Evolutionary conservation across 139 green algal genomes (phyloP).

Genomic region (Coelastrella sp.): DNA sequence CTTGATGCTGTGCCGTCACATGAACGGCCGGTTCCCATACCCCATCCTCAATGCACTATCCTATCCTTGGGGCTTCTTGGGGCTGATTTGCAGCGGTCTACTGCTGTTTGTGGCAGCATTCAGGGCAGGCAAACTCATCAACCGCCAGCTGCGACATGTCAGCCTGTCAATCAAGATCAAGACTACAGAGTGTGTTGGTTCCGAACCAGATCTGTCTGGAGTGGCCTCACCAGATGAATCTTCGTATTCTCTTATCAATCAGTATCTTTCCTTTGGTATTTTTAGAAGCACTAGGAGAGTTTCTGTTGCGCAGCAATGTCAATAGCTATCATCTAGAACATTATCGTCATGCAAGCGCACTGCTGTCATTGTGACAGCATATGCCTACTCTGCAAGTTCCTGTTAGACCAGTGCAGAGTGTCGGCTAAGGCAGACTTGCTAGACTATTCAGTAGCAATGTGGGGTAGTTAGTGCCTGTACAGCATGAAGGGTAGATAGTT

Average conservation of each 20-base stretch:
- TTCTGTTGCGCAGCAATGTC: not conserved
- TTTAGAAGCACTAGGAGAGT: not conserved
- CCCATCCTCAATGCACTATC: conserved; percentile 78
- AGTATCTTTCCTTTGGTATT: not conserved
- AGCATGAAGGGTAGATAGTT: too few species aligned
- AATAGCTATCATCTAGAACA: too few species aligned
- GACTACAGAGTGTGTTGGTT: not conserved
- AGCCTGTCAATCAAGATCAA: conserved; percentile 32
- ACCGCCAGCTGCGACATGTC: conserved; percentile 19
- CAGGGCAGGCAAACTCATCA: conserved; percentile 48
- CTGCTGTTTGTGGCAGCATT: conserved; percentile 51
- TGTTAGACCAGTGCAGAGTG: too few species aligned
- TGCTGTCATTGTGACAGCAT: too few species aligned
- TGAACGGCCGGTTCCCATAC: conserved; percentile 68
- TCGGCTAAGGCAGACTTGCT: too few species aligned
- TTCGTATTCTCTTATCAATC: not conserved
- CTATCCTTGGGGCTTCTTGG: conserved; percentile 52
- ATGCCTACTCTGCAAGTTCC: too few species aligned
- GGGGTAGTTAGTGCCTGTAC: too few species aligned
- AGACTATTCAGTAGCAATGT: too few species aligned
- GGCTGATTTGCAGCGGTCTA: not conserved
- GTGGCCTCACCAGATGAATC: not conserved
- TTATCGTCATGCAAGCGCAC: too few species aligned
- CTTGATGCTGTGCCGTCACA: conserved; percentile 54
- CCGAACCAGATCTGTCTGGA: not conserved